Conservation (phyloP, 495 filamentous ascomycete genomes). For the Hyaloscypha finlandica region DNA sequence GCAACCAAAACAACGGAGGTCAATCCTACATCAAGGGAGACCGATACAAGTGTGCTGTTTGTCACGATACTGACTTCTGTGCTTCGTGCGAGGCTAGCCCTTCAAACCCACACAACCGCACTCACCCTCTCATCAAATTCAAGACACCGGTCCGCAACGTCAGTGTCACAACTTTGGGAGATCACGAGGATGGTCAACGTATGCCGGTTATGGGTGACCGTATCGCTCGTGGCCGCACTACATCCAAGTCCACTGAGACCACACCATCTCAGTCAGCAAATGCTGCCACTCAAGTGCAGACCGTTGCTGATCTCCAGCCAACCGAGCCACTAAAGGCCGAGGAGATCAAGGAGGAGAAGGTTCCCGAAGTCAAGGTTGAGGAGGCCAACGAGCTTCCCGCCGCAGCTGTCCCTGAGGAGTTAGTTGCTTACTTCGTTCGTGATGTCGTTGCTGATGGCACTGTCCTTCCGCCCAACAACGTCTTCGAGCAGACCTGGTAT, state of each 20-base stretch:
- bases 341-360: slow-evolving; percentile 34
- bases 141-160: slow-evolving; percentile 91
- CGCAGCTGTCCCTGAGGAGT: slow-evolving; percentile 36
- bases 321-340: slow-evolving; percentile 44
- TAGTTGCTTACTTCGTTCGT: slow-evolving; percentile 74
- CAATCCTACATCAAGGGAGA: slow-evolving; percentile 77
- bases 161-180: slow-evolving; percentile 79
- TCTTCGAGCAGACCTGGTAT: slow-evolving; percentile 91
- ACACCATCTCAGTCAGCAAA: slow-evolving; percentile 50
- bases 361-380: slow-evolving; percentile 31
- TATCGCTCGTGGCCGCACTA: slow-evolving; percentile 33
- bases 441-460: slow-evolving; percentile 82
- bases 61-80: slow-evolving; percentile 95
- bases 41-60: slow-evolving; percentile 97
- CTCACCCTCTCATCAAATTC: slow-evolving; percentile 96
- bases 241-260: slow-evolving; percentile 54
- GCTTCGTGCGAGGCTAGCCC: slow-evolving; percentile 90
- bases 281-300: slow-evolving; percentile 66
- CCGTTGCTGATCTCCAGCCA: slow-evolving; percentile 68
- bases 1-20: slow-evolving; percentile 54
- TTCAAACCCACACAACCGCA: slow-evolving; percentile 82
- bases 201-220: slow-evolving; percentile 71
- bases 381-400: slow-evolving; percentile 35
- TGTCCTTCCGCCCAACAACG: slow-evolving; percentile 61
- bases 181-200: slow-evolving; percentile 63